A percentile compares a stretch with the other conserved stretches of the same genome.
Evolutionary conservation across 78 protist genomes (phyloP).

Genomic region (Emiliania huxleyi): DNA sequence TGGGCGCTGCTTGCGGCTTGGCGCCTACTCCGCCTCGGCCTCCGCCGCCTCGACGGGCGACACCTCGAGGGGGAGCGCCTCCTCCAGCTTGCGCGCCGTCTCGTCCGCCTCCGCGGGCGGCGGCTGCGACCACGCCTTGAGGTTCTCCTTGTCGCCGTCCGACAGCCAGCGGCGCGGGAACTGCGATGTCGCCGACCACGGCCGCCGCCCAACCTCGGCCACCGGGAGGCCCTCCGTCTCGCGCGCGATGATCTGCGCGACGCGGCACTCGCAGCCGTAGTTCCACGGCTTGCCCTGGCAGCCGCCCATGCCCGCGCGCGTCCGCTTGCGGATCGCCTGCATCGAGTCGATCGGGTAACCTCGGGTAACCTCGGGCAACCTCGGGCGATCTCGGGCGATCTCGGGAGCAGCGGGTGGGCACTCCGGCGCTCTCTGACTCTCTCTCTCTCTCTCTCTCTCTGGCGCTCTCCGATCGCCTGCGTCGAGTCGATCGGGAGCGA

Average conservation of each 20-base stretch:
- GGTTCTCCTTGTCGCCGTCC: neutral
- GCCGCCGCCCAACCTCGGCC: neutral
- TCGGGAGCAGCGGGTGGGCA: no score
- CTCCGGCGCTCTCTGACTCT: no score
- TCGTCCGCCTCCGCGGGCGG: no score
- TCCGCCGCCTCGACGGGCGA: no score
- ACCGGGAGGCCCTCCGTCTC: neutral
- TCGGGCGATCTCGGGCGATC: no score
- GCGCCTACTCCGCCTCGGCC: no score
- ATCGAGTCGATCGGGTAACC: neutral
- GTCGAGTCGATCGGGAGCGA: neutral
- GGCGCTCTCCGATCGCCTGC: constrained; percentile 20
- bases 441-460: no score
- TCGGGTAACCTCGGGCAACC: no score
- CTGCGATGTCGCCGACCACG: neutral
- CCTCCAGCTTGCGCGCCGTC: no score
- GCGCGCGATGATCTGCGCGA: neutral
- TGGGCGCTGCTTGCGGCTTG: no score
- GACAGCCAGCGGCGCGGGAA: neutral
- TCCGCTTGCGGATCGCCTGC: constrained; percentile 32
- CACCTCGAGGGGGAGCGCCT: no score
- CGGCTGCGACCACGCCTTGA: no score
- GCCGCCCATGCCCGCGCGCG: constrained; percentile 34
- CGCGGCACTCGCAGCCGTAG: constrained; percentile 9
- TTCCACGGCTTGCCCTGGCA: constrained; percentile 14